Percentiles rank a stretch among this genome's conserved stretches.
Conservation (phyloP, 2,329 filamentous ascomycete genomes). For the Diaporthe aspalathi region DNA sequence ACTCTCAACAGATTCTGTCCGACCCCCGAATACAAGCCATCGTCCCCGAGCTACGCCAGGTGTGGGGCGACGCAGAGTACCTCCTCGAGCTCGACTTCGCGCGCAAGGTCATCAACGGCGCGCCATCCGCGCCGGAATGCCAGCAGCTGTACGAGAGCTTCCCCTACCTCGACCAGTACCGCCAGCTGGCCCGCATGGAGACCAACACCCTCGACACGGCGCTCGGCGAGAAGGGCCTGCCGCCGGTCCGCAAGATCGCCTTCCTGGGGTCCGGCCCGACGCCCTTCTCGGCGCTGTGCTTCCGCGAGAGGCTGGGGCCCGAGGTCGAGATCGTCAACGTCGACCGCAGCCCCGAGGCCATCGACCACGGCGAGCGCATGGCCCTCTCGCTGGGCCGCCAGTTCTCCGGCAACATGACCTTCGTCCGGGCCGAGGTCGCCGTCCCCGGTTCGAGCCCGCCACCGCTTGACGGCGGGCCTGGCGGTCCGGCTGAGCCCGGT, state of each 20-base stretch:
- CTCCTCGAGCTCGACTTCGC: conserved; percentile 35
- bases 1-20: conserved; percentile 4
- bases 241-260: conserved; percentile 29
- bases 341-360: conserved; percentile 31
- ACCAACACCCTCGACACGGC: conserved; percentile 28
- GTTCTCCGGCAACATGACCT: conserved; percentile 26
- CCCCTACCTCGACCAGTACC: conserved; percentile 33
- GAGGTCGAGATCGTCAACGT: conserved; percentile 32
- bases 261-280: conserved; percentile 29
- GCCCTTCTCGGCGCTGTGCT: conserved; percentile 32
- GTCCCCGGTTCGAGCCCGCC: neutral
- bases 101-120: conserved; percentile 29
- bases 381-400: conserved; percentile 15
- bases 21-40: conserved; percentile 22
- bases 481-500: neutral
- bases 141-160: conserved; percentile 25
- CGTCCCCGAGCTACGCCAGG: conserved; percentile 22
- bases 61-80: conserved; percentile 34
- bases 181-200: conserved; percentile 32
- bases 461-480: neutral
- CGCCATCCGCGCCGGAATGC: neutral
- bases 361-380: conserved; percentile 26
- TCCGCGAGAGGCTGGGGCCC: conserved; percentile 27
- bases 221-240: conserved; percentile 18
- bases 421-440: conserved; percentile 28